Evolutionary conservation across 129 eudicot genomes (phyloP), one percentile per base, ranked within the genome.

Genomic region (Calendula officinalis): DNA sequence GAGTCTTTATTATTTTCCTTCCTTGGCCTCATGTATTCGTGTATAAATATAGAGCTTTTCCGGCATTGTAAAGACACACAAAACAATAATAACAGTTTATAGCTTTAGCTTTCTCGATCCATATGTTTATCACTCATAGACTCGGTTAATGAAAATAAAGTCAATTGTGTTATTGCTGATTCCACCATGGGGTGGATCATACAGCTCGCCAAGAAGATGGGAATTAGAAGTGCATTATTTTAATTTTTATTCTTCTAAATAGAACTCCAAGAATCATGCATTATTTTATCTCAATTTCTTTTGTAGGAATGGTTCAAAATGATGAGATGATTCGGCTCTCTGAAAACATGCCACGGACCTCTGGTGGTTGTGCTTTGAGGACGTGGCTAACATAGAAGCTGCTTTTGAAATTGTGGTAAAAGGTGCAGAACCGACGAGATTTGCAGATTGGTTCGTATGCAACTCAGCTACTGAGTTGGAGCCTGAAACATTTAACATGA

Each of bases 131-230:
- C 30, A 22, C n/a, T 78, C 40, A 67, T 78, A 43, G 44, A 72
- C 11, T 41, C 53, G 54, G 64, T 85, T 30, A 72, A 85, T 2
- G 9, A 44, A 0, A 69, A 60, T 51, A 44, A 69, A 48, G 50
- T 84, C 8, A 52, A 72, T 1, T 84, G 82, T 32, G 41, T 84
- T 14, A 49, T 84, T 48, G 79, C 84, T 49, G 91, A 84, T 69
- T 57, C 9, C 13, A n/a, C 39, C 30, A 43, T 73, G 71, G 78
- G 63, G 32, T 75, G 80, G 78, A 82, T 80, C 5, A 16, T 81
- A 6, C 53, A 62, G 49, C 69, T 75, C 16, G 84, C 84, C 6
- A 71, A 47, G 64, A 75, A 38, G 55, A 34, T 67, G 65, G 69
- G 68, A 15, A 64, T 78, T 13, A 71, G 49, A 68, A 56, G 72